Evolutionary conservation across 805 yeast genomes (phyloP), one percentile per base, ranked within the genome.

Genomic region (Wickerhamiella musiphila): DNA sequence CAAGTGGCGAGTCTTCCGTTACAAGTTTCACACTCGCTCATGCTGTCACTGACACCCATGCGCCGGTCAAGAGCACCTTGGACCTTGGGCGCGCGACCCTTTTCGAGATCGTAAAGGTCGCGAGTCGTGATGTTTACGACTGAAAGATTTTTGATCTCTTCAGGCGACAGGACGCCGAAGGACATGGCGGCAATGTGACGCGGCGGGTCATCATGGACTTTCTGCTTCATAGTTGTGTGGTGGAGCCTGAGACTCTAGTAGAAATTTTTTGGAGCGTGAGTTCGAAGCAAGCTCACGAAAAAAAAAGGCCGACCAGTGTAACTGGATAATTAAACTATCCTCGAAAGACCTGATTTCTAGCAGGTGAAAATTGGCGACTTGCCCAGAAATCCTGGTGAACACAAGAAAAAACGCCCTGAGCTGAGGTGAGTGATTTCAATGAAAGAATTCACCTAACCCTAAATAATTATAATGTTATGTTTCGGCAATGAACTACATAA

Each of bases 101-200:
- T 71, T 44, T 83, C 94, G 37, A 90, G 61, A 55, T 90, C 94
- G 52, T 81, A 90, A 35, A 90, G 64, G 52, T 86, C 94, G 45
- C 95, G 68, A 12, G 94, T 81, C 25, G 78, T 68, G 37, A 90
- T 79, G 52, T 90, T 96, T 17, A 84, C 94, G 49, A 84, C 94
- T 3, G 93, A 78, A 58, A 86, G 94, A 14, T 86, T 86, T 27
- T 82, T 68, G 46, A 90, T 83, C 46, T 86, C 95, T 42, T 74
- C 69, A 23, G 94, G 81, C 22, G 90, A 75, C n/a, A 90, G 65
- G 4, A 94, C 94, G 23, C 94, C 78, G 49, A 90, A 90, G 52
- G 83, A 83, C 33, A 90, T 65, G 13, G 93, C 94, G 46, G 75
- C 68, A 59, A 90, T 90, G 48, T 76, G 68, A 59, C 86, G 79